Base-by-base conservation (phyloP, 441 rosid genomes). In the Croton setiger region DNA sequence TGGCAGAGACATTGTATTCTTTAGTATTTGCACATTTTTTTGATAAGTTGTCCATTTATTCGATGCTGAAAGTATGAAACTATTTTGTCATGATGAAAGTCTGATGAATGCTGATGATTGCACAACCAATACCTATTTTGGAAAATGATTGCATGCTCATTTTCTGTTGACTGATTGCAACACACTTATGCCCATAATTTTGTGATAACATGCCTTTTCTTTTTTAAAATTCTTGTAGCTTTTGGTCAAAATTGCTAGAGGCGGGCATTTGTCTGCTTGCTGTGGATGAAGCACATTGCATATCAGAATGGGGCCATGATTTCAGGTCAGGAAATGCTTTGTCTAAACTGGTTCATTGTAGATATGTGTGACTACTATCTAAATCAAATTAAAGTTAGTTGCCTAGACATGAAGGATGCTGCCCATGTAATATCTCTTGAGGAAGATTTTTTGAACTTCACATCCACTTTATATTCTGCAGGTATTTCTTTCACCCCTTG, bases 221-320 rank as follows among this genome's bases (percentile, higher is more conserved):
- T 67, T 59, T 47, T 58, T 55, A 18, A 57, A 18, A 66, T 13
- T 62, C 63, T 21, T 61, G 66, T 63, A 84, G 83, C 74, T 84
- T 81, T 71, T 84, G 85, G 87, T 68, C 76, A 55, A 72, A 78
- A 14, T 72, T 84, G 82, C 75, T 77, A 12, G 76, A 79, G 68
- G 64, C 37, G 3, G 87, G 85, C 23, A 72, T 84, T 41, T 81
- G 81, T 72, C 67, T 84, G 56, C 52, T 84, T 67, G 85, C 87
- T 61, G 85, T 84, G 27, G 87, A 84, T 67, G 87, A 84, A 78
- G 83, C 87, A 54, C 87, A 84, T 70, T 84, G 87, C 74, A 84
- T 84, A 69, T 84, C 85, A 15, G 83, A 84, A 63, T 84, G 87
- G 87, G 87, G 87, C 65, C 87, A 84, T 69, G 78, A 79, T 76